Base-by-base conservation (phyloP, 495 filamentous ascomycete genomes). In the Clavariopsis aquatica region DNA sequence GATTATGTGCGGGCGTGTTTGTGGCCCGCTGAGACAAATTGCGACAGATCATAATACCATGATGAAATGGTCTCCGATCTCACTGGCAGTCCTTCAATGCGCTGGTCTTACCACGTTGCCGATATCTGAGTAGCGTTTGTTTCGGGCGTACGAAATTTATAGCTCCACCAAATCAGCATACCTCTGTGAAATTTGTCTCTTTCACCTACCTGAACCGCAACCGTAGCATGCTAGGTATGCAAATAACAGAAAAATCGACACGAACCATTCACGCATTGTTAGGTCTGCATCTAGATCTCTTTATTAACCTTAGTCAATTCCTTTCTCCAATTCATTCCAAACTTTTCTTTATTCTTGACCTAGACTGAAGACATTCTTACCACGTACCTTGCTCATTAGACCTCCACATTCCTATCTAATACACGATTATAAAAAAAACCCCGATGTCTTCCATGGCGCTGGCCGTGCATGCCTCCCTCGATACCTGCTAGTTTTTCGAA, bases 41-140 rank as follows among this genome's bases (percentile, higher is more conserved):
- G n/a, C n/a, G n/a, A n/a, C 46, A 71, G 69, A 58, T 26, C 69
- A 71, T 43, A 62, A 69, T 52, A 65, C 65, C 2, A 71, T 71
- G 59, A 68, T 69, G 69, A 71, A 65, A 29, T 71, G 69, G 69
- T 38, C 43, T 1, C 65, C 69, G 12, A 43, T 68, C 15, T 55
- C 60, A 12, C 57, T 71, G 1, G 64, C 60, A 1, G 60, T 71
- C 1, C 29, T 62, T 1, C 23, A 59, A 38, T 66, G 56, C 47
- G 66, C 66, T 36, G 63, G 51, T 7, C 59, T 66, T 7, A 57
- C 22, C 20, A 17, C 49, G n/a, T 43, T 43, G 13, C n/a, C 38
- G 5, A 43, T 43, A 43, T 17, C 5, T 17, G 38, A 43, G 15
- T 43, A 43, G 38, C 38, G 38, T 17, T n/a, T 43, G 12, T 17